phyloP scores from a whole-genome alignment of 2,329 filamentous ascomycete species.

The Calonectria hongkongensis region DNA sequence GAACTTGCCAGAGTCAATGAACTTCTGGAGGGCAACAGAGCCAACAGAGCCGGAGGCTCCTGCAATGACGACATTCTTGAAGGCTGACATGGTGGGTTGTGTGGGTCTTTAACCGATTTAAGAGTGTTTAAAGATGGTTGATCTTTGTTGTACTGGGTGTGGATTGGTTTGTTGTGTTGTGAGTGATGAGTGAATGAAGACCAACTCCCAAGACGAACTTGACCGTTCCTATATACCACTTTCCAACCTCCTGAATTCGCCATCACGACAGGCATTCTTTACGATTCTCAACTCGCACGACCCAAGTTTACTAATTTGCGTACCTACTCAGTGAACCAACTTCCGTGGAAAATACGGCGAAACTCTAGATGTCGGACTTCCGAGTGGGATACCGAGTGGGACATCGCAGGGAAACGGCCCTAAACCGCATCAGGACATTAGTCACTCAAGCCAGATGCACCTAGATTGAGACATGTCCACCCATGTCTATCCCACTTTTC shows the following conservation, averaged over 20 bases:
- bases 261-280: neutral
- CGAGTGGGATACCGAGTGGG: constrained; percentile 41
- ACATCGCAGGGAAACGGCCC: neutral
- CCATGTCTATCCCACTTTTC: constrained; percentile 22
- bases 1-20: constrained; percentile 59
- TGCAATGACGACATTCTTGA: constrained; percentile 62
- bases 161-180: constrained; percentile 19
- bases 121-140: neutral
- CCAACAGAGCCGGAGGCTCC: constrained; percentile 63
- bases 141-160: constrained; percentile 1
- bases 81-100: constrained; percentile 52
- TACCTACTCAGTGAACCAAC: neutral
- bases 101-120: constrained; percentile 16
- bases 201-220: neutral
- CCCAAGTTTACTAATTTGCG: constrained; percentile 26
- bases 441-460: constrained; percentile 29
- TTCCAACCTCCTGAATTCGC: neutral
- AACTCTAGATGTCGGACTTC: constrained; percentile 37
- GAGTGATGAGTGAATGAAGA: constrained; percentile 20
- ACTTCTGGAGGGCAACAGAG: constrained; percentile 54
- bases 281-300: constrained; percentile 14
- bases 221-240: constrained; percentile 24
- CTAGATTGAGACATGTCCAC: neutral
- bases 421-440: constrained; percentile 35
- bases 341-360: neutral